phyloP scores from a whole-genome alignment of 352 stramenopile genomes.

The Pythium vanterpoolii region DNA sequence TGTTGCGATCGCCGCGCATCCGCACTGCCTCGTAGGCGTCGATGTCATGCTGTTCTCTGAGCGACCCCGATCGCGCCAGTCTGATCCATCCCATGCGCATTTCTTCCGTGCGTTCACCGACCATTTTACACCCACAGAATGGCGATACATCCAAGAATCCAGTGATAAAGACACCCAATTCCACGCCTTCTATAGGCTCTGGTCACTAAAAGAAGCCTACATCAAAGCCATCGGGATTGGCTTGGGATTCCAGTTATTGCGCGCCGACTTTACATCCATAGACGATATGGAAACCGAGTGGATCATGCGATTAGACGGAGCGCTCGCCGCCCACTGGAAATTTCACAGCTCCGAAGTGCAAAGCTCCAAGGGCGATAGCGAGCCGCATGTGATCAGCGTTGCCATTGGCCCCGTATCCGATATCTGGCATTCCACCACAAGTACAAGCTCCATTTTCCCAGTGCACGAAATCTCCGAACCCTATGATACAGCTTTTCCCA shows the following conservation, averaged over 20 bases:
- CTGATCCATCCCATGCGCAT: constrained; percentile 19
- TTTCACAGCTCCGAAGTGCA: constrained; percentile 32
- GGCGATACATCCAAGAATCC: constrained; percentile 41
- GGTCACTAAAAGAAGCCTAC: constrained; percentile 77
- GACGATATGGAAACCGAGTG: constrained; percentile 19
- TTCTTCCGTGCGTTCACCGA: constrained; percentile 64
- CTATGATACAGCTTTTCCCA: background rate
- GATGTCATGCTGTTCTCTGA: constrained; percentile 64
- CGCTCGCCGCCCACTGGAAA: constrained; percentile 33
- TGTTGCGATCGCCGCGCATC: constrained; percentile 56
- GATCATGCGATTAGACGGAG: constrained; percentile 41
- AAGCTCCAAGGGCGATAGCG: background rate
- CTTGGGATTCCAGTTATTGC: constrained; percentile 53
- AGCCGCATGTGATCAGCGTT: constrained; percentile 39
- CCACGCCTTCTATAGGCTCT: constrained; percentile 58
- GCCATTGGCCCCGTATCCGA: constrained; percentile 38
- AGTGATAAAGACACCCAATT: constrained; percentile 21
- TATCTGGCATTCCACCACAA: constrained; percentile 41
- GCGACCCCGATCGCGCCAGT: constrained; percentile 29
- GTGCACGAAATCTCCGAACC: background rate
- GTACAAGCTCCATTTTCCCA: constrained; percentile 43
- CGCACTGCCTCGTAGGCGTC: constrained; percentile 48
- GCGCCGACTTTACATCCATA: constrained; percentile 40
- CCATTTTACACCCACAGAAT: constrained; percentile 62
- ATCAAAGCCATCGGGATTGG: constrained; percentile 75